Evolutionary conservation across 257 asterid genomes (phyloP).

Genomic region (Plantago major): DNA sequence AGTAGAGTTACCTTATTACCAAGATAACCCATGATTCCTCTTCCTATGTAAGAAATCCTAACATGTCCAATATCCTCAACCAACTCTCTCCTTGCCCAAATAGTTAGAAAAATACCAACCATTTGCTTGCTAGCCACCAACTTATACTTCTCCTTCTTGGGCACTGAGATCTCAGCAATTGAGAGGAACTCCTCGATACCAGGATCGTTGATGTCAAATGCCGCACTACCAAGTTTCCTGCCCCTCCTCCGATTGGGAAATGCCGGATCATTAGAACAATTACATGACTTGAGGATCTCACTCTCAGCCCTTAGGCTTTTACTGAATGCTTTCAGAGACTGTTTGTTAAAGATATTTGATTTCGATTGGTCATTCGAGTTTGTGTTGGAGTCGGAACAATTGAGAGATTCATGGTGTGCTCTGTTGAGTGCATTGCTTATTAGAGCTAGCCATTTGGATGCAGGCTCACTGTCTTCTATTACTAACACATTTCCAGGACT

Average conservation of each 20-base stretch:
- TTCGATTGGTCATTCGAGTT: constrained; percentile 25
- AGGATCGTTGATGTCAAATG: constrained; percentile 16
- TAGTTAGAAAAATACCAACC: constrained; percentile 80
- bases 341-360: constrained; percentile 43
- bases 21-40: constrained; percentile 94
- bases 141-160: constrained; percentile 37
- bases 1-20: constrained; percentile 68
- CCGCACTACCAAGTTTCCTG: constrained; percentile 30
- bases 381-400: constrained; percentile 22
- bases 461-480: constrained; percentile 90
- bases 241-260: constrained; percentile 23
- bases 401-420: constrained; percentile 38
- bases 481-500: constrained; percentile 87
- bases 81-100: constrained; percentile 72
- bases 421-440: constrained; percentile 83
- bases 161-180: constrained; percentile 32
- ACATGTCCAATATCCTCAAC: constrained; percentile 67
- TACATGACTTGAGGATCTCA: constrained; percentile 49
- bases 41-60: constrained; percentile 67
- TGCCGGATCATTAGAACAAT: constrained; percentile 32
- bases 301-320: constrained; percentile 50
- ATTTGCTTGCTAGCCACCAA: constrained; percentile 81
- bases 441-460: constrained; percentile 80
- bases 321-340: constrained; percentile 49
- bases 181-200: constrained; percentile 31